Evolutionary conservation across 2,329 filamentous ascomycete species (phyloP), one percentile per base, ranked within the genome.

Genomic region (Pyricularia sp.): DNA sequence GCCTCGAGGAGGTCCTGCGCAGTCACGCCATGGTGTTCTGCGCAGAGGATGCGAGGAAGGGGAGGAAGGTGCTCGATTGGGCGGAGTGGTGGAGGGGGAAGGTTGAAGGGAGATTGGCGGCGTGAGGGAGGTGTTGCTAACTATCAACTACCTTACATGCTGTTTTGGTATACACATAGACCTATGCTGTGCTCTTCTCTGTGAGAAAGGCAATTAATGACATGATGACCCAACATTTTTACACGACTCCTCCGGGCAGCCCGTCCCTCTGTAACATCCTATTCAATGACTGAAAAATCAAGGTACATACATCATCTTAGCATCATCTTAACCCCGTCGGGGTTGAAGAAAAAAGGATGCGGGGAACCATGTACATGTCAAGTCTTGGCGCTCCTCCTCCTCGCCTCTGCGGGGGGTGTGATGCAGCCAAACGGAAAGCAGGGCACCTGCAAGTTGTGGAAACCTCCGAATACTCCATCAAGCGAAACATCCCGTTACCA

Each of bases 1-100:
- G 88, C 13, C 77, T 96, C 8, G 91, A 96, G 65, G 94, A 97
- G 72, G 85, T 89, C 1, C 82, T 97, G n/a, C 82, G 89, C 62
- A 96, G 91, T 71, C 94, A 97, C 77, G 93, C 90, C 1, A 84
- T 94, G 76, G 93, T 97, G 0, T 99, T 97, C 78, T 93, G 91
- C 28, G 94, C 93, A 0, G 94, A 97, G 76, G 89, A 96, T 70
- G 91, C 93, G 5, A 84, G 93, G 71, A 80, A 78, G 62, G 81
- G 82, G 63, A 85, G 83, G 71, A 86, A 82, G 72, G 87, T 94
- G 8, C 77, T 97, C 4, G 82, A 88, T 69, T 97, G 90, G 87
- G 76, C 77, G 59, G 75, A 81, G 61, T 96, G 91, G 90, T 96
- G 91, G 91, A 75, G 77, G 35, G 73, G 75, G 66, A 79, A 85